Percentiles rank a stretch among this genome's conserved stretches.
These are phyloP conservation scores for Vaccinium darrowii DNA, from an alignment of 148 eudicot species.

Conservation along the genomic window DNA sequence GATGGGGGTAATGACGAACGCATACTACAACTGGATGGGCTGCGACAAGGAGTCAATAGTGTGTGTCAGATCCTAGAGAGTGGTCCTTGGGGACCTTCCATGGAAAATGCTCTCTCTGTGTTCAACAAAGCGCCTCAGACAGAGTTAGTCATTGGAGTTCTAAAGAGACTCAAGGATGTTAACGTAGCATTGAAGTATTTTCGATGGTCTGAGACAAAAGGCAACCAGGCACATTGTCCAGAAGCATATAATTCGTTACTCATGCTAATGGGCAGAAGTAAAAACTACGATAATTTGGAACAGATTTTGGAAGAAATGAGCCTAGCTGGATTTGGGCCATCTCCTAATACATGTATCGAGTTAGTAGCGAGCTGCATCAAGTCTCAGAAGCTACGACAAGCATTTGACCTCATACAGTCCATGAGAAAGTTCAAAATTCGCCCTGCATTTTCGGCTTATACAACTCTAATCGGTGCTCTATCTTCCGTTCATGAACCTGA, in stretches of 20 bases:
- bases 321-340: slow-evolving; percentile 78
- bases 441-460: slow-evolving; percentile 93
- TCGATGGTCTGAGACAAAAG: slow-evolving; percentile 70
- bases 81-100: slow-evolving; percentile 72
- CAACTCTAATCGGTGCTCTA: slow-evolving; percentile 78
- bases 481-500: slow-evolving; percentile 63
- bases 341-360: slow-evolving; percentile 57
- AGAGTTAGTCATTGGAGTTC: slow-evolving; percentile 60
- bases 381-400: slow-evolving; percentile 53
- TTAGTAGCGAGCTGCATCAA: slow-evolving; percentile 61
- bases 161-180: slow-evolving; percentile 67
- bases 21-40: slow-evolving; percentile 28
- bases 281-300: slow-evolving; percentile 46
- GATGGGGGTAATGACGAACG: slow-evolving; percentile 27
- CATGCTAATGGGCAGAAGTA: slow-evolving; percentile 69
- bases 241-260: slow-evolving; percentile 86
- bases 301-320: slow-evolving; percentile 92
- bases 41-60: slow-evolving; percentile 42
- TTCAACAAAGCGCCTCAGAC: slow-evolving; percentile 40
- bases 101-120: slow-evolving; percentile 53
- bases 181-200: slow-evolving; percentile 66
- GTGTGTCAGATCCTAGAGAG: slow-evolving; percentile 66
- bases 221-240: slow-evolving; percentile 58
- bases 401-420: slow-evolving; percentile 50
- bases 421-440: slow-evolving; percentile 86